Conservation (phyloP, 805 yeast species). For the Wickerhamiella azymoides region DNA sequence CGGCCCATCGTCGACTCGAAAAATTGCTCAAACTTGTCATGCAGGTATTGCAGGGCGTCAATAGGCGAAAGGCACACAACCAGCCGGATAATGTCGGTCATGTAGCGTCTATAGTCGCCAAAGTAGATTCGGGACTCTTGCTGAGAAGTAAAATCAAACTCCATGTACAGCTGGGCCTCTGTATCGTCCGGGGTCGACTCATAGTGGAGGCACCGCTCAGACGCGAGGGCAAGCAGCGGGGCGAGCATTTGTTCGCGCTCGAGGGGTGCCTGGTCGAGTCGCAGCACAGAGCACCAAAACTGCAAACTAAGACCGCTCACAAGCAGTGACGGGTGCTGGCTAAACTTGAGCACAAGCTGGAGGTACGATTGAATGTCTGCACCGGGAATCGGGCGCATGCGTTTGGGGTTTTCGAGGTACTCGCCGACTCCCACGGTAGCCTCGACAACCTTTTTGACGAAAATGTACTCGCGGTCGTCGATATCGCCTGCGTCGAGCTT, state of each 20-base stretch:
- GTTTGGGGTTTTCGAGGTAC: conserved; percentile 34
- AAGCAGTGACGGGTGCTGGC: conserved; percentile 73
- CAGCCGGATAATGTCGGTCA: conserved; percentile 82
- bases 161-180: conserved; percentile 50
- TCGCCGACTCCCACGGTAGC: conserved; percentile 81
- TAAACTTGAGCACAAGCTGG: conserved; percentile 62
- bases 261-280: conserved; percentile 44
- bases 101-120: conserved; percentile 63
- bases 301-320: conserved; percentile 82
- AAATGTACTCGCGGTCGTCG: conserved; percentile 66
- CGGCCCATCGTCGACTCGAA: conserved; percentile 54
- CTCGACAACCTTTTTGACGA: conserved; percentile 81
- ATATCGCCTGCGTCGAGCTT: conserved; percentile 48
- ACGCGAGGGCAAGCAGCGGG: conserved; percentile 56
- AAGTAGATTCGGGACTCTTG: conserved; percentile 69
- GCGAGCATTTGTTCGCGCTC: conserved; percentile 44
- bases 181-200: conserved; percentile 52
- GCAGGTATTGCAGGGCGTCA: conserved; percentile 71
- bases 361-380: conserved; percentile 58
- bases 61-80: conserved; percentile 76
- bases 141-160: conserved; percentile 76
- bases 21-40: conserved; percentile 52
- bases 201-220: conserved; percentile 65
- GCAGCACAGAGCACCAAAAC: conserved; percentile 82
- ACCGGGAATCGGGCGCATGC: conserved; percentile 30